Evolutionary conservation across 108 stramenopile species (phyloP).

Genomic region (Mediolabrus comicus): DNA sequence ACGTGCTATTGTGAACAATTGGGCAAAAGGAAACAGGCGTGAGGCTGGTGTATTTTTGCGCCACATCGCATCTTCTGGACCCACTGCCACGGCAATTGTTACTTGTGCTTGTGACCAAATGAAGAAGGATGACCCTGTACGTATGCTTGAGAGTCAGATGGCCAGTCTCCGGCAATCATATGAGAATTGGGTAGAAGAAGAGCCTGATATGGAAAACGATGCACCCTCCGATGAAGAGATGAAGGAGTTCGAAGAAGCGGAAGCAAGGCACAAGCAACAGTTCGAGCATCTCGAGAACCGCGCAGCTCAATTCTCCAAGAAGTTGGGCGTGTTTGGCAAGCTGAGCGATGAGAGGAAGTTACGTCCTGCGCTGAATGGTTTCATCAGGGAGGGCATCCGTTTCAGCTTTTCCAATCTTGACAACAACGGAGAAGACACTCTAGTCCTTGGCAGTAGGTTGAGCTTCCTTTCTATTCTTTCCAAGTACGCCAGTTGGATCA

Average conservation of each 20-base stretch:
- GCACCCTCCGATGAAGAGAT: conserved; percentile 75
- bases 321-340: conserved; percentile 73
- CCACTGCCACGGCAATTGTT: conserved; percentile 52
- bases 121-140: conserved; percentile 79
- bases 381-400: conserved; percentile 77
- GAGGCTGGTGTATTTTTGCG: conserved; percentile 75
- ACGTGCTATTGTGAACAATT: conserved; percentile 63
- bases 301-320: conserved; percentile 60
- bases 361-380: conserved; percentile 65
- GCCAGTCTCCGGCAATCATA: conserved; percentile 72
- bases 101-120: conserved; percentile 40
- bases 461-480: conserved; percentile 66
- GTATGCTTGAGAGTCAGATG: conserved; percentile 87
- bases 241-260: conserved; percentile 59
- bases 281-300: conserved; percentile 57
- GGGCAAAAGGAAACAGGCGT: conserved; percentile 72
- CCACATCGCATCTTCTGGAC: conserved; percentile 59
- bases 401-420: conserved; percentile 73
- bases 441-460: conserved; percentile 70
- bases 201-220: conserved; percentile 66
- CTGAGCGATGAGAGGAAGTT: conserved; percentile 49
- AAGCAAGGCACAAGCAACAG: conserved; percentile 49
- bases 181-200: conserved; percentile 72
- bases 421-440: conserved; percentile 56
- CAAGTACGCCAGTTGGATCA: conserved; percentile 67